Percentiles rank a stretch among this genome's conserved stretches.
These are phyloP conservation scores for Saturnispora gosingensis DNA, from an alignment of 805 yeast species.

Conservation along the genomic window DNA sequence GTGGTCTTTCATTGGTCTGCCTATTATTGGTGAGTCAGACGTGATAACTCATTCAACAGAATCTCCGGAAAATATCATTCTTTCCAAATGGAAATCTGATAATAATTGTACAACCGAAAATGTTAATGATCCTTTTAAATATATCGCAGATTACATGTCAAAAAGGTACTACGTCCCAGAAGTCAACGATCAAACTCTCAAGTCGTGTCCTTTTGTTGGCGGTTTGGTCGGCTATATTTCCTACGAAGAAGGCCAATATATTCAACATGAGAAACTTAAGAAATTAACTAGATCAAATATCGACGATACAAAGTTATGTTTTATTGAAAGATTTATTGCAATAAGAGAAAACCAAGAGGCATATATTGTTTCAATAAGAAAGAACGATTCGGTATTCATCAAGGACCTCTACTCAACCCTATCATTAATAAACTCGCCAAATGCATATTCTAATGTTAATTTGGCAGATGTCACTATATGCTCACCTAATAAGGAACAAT, in stretches of 20 bases:
- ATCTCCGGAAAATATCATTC: slow-evolving; percentile 17
- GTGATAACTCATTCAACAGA: slow-evolving; percentile 58
- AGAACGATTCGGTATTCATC: slow-evolving; percentile 33
- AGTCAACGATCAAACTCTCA: slow-evolving; percentile 22
- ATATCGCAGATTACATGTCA: slow-evolving; percentile 40
- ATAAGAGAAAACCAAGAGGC: slow-evolving; percentile 39
- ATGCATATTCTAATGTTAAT: not conserved
- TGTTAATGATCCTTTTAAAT: slow-evolving; percentile 40
- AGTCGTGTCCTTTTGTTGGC: slow-evolving; percentile 70
- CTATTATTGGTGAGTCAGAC: slow-evolving; percentile 34
- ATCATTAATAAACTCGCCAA: not conserved
- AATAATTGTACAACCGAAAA: not conserved
- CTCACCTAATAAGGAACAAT: slow-evolving; percentile 45
- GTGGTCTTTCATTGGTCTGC: slow-evolving; percentile 81
- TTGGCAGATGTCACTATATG: slow-evolving; percentile 23
- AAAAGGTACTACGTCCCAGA: slow-evolving; percentile 24
- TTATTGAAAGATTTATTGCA: slow-evolving; percentile 54
- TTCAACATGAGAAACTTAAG: slow-evolving; percentile 27
- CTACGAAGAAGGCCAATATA: slow-evolving; percentile 73
- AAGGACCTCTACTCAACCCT: not conserved
- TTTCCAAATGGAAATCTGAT: slow-evolving; percentile 24
- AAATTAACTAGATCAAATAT: slow-evolving; percentile 32
- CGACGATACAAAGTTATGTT: slow-evolving; percentile 72
- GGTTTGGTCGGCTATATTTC: slow-evolving; percentile 82
- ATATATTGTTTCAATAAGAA: slow-evolving; percentile 43